Evolutionary conservation across 768 basidiomycete genomes (phyloP).

Genomic region (Tricholoma sp.): DNA sequence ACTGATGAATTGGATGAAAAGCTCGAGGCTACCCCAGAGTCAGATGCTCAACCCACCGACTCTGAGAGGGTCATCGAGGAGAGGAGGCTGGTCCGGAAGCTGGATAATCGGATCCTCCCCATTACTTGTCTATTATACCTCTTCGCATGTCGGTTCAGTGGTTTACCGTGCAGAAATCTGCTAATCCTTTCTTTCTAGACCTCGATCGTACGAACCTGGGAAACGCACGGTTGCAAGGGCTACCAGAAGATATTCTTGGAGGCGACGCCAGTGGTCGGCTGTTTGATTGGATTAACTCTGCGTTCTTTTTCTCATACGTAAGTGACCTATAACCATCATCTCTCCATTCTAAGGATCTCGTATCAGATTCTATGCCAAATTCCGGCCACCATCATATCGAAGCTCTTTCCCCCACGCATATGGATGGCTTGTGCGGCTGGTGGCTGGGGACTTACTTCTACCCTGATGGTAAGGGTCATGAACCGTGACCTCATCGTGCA

Average conservation of each 20-base stretch:
- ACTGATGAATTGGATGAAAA: conserved; percentile 24
- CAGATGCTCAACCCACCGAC: conserved; percentile 9
- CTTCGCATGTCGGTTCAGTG: conserved; percentile 57
- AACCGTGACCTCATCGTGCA: not conserved
- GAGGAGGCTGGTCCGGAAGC: conserved; percentile 48
- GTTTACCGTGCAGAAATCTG: not conserved
- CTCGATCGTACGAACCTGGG: conserved; percentile 77
- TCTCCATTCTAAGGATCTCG: not conserved
- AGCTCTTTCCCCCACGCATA: conserved; percentile 60
- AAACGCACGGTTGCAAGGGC: conserved; percentile 71
- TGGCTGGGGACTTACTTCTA: conserved; percentile 75
- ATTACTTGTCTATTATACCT: conserved; percentile 71
- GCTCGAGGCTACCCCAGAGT: conserved; percentile 21
- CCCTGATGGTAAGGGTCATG: conserved; percentile 51
- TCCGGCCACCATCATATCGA: conserved; percentile 60
- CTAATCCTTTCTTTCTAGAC: conserved; percentile 27
- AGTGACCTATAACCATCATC: conserved; percentile 13
- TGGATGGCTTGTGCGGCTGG: conserved; percentile 64
- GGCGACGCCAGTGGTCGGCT: conserved; percentile 63
- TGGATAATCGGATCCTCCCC: conserved; percentile 65
- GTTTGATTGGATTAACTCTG: conserved; percentile 77
- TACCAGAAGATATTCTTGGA: conserved; percentile 57
- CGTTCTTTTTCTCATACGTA: conserved; percentile 79
- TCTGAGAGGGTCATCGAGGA: conserved; percentile 13
- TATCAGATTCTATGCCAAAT: conserved; percentile 62